Evolutionary conservation across 2,329 filamentous ascomycete species (phyloP).

Genomic region (Phoma herbarum): DNA sequence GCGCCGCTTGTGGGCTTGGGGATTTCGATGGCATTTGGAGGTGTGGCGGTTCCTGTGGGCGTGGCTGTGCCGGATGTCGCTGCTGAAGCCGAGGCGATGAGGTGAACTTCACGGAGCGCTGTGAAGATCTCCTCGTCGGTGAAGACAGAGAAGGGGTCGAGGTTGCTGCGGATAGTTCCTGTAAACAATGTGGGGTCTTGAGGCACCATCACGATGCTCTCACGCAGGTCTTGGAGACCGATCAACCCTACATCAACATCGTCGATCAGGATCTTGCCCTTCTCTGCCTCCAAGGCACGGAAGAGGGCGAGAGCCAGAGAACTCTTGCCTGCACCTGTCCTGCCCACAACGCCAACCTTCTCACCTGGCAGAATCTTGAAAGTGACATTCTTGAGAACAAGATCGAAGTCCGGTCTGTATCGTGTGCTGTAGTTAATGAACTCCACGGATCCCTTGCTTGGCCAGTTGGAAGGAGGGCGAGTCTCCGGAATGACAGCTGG

Average conservation of each 20-base stretch:
- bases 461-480: slow-evolving; percentile 83
- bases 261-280: slow-evolving; percentile 89
- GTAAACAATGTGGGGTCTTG: slow-evolving; percentile 96
- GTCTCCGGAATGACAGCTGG: slow-evolving; percentile 78
- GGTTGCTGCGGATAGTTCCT: slow-evolving; percentile 88
- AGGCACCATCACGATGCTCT: slow-evolving; percentile 95
- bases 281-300: slow-evolving; percentile 89
- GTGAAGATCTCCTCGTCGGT: slow-evolving; percentile 91
- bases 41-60: slow-evolving; percentile 29
- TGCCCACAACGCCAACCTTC: slow-evolving; percentile 95
- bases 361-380: slow-evolving; percentile 88
- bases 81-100: slow-evolving; percentile 67
- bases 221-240: slow-evolving; percentile 89
- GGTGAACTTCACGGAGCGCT: slow-evolving; percentile 84
- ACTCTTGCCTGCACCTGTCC: slow-evolving; percentile 96
- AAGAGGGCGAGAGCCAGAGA: slow-evolving; percentile 93
- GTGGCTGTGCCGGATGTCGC: slow-evolving; percentile 41
- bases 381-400: slow-evolving; percentile 81
- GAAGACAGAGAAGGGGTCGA: slow-evolving; percentile 90
- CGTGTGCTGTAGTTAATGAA: slow-evolving; percentile 90
- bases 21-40: slow-evolving; percentile 41
- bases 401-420: slow-evolving; percentile 86
- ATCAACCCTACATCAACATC: slow-evolving; percentile 89
- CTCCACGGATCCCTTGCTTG: slow-evolving; percentile 82
- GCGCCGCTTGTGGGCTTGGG: slow-evolving; percentile 43